A percentile compares a stretch with the other conserved stretches of the same genome.
Conservation (phyloP, 176 grass and related monocot species). For the Stipa capillata region DNA sequence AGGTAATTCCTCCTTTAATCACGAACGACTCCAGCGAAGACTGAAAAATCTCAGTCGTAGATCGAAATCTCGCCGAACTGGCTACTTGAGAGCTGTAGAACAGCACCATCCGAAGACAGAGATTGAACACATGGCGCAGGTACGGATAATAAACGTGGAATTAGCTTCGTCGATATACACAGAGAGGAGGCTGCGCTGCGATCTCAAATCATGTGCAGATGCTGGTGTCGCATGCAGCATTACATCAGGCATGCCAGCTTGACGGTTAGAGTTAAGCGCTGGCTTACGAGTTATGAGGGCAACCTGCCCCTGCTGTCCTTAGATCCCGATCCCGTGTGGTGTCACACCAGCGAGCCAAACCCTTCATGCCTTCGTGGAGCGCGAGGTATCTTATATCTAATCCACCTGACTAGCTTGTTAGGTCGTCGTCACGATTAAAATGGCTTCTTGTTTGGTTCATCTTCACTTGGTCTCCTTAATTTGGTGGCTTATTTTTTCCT, state of each 20-base stretch:
- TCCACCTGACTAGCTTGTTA: background rate
- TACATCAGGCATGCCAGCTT: background rate
- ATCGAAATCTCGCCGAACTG: background rate
- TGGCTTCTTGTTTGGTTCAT: background rate
- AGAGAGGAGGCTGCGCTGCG: background rate
- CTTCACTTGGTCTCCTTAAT: background rate
- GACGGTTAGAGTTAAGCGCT: background rate
- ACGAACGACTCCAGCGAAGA: background rate
- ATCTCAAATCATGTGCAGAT: background rate
- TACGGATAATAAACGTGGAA: constrained; percentile 24
- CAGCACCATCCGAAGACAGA: background rate
- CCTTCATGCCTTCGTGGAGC: background rate
- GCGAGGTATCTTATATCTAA: background rate
- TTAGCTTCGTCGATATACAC: background rate
- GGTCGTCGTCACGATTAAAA: background rate
- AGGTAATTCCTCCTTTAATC: background rate
- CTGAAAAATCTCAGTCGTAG: background rate
- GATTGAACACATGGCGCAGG: background rate
- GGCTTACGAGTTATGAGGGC: background rate
- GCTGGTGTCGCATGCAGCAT: background rate
- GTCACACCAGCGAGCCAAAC: background rate
- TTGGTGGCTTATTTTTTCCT: background rate
- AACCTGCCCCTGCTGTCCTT: background rate
- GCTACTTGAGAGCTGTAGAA: no score
- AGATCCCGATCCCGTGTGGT: background rate